Evolutionary conservation across 192 early-diverging fungal genomes (phyloP).

Genomic region (Entrophospora sp.): DNA sequence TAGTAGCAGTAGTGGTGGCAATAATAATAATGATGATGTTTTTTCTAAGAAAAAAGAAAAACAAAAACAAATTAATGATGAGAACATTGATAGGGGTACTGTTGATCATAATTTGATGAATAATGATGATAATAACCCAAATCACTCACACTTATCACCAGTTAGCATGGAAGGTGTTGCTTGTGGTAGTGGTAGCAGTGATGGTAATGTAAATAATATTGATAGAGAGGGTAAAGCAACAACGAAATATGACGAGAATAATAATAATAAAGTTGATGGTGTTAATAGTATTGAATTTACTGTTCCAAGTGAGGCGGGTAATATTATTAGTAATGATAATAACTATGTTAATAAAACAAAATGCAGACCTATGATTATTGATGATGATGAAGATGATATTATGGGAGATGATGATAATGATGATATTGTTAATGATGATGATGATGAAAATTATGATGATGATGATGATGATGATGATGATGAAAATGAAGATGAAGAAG

Average conservation of each 20-base stretch:
- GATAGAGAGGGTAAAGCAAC: too few relatives aligned
- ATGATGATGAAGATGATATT: neutral
- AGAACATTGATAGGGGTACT: neutral
- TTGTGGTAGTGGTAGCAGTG: too few relatives aligned
- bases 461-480: slow-evolving; percentile 6
- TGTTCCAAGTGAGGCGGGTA: neutral
- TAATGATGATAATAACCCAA: too few relatives aligned
- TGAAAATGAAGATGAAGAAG: neutral
- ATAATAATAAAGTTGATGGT: too few relatives aligned
- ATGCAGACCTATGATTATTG: neutral
- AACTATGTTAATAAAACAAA: neutral
- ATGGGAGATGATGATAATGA: neutral
- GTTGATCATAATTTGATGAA: neutral
- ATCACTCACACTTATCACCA: too few relatives aligned
- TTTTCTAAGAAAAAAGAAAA: neutral
- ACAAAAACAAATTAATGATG: neutral
- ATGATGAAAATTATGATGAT: neutral
- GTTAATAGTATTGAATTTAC: too few relatives aligned
- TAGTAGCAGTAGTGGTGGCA: neutral
- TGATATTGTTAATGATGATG: neutral
- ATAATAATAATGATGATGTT: neutral
- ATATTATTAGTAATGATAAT: neutral
- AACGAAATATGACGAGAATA: too few relatives aligned
- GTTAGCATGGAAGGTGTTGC: too few relatives aligned
- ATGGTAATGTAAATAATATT: too few relatives aligned